phyloP scores from a whole-genome alignment of 2,329 filamentous ascomycete species.

The Alternaria sp. region DNA sequence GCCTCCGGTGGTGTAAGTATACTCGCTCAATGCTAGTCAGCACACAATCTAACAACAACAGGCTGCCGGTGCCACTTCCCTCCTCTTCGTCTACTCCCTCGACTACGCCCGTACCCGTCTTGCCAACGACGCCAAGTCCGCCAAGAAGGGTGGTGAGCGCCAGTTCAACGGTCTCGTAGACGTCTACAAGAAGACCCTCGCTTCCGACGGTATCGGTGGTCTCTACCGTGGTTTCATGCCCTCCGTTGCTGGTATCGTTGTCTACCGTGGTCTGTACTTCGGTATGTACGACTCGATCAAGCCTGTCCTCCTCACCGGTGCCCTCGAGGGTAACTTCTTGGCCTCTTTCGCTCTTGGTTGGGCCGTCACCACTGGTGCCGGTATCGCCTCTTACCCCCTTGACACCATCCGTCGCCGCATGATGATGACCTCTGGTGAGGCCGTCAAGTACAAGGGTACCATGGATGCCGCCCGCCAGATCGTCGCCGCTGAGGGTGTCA shows the following conservation, averaged over 20 bases:
- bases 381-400: conserved; percentile 99
- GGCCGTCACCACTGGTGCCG: conserved; percentile 99
- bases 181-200: conserved; percentile 99
- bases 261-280: conserved; percentile 99
- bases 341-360: conserved; percentile 99
- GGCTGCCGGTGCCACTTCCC: conserved; percentile 98
- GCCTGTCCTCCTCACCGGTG: conserved; percentile 92
- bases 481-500: conserved; percentile 92
- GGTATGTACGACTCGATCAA: conserved; percentile 99
- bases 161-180: conserved; percentile 99
- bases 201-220: conserved; percentile 98
- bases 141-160: conserved; percentile 95
- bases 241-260: conserved; percentile 97
- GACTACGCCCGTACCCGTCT: conserved; percentile 99
- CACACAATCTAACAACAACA: conserved; percentile 49
- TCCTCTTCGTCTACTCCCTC: conserved; percentile 99
- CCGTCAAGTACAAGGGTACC: conserved; percentile 99
- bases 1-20: conserved; percentile 96
- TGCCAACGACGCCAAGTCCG: conserved; percentile 99
- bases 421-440: conserved; percentile 98
- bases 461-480: conserved; percentile 97
- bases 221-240: conserved; percentile 99
- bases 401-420: conserved; percentile 99
- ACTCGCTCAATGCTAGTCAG: neutral
- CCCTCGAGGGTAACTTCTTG: conserved; percentile 97